Evolutionary conservation across 1,139 yeast species (phyloP), one percentile per base, ranked within the genome.

Genomic region (Debaryomycetaceae sp.): DNA sequence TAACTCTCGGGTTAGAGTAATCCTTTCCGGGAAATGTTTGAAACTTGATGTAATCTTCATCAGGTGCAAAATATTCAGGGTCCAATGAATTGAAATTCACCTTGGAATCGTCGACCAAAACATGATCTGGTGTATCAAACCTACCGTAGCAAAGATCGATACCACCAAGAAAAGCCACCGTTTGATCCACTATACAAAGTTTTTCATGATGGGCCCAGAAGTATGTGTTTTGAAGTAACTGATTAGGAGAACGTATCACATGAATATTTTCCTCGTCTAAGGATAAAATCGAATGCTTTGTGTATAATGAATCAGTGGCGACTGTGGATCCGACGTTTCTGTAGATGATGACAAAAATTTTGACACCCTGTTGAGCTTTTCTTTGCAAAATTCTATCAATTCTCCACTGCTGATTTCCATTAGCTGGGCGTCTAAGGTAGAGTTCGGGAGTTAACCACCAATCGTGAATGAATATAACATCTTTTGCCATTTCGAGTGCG

Each of bases 121-220:
- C 95, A 65, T 95, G 99, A 58, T 91, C 97, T 1, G 98, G 96
- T 0, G 98, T 91, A 65, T 95, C 99, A 70, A 80, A 95, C 55
- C 99, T 78, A 31, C 99, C 99, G 62, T 80, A 93, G 60, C 99
- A 95, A 47, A 95, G 72, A 65, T 95, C 99, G 52, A 93, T 83
- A 30, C 99, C 99, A 31, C 99, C 99, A 45, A 91, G 70, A 59
- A 93, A 95, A 6, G 95, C 96, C 43, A 90, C 78, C 0, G 93
- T 84, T 53, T 87, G 89, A 64, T 95, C 99, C 45, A 95, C 72
- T 38, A 93, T 78, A 54, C 95, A 83, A 45, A 95, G 67, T 60
- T 95, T 95, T 61, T 95, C 99, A 66, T 95, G 99, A 69, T 95
- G 99, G 0, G 99, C 99, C 99, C 99, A 95, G 62, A 95, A 95